Percentiles rank a stretch among this genome's conserved stretches.
Conservation (phyloP, 805 yeast genomes). For the Hanseniaspora hatyaiensis region DNA sequence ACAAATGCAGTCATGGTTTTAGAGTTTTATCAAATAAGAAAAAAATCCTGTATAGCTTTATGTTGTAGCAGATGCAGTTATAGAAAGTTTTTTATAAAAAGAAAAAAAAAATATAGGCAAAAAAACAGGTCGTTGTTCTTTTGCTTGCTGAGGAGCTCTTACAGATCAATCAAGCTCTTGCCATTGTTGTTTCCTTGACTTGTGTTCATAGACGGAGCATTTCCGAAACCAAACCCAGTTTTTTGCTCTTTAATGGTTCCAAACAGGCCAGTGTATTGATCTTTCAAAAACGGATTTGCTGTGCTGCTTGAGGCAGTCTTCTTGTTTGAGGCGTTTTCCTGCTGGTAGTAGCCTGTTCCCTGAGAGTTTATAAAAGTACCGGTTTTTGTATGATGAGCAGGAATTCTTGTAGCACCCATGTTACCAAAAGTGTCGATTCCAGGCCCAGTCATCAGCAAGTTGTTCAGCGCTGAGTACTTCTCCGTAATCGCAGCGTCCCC, state of each 20-base stretch:
- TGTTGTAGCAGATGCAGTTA: too few species aligned
- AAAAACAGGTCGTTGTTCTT: too few species aligned
- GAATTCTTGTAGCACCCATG: conserved; percentile 47
- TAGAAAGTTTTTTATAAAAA: neutral
- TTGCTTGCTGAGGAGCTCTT: neutral
- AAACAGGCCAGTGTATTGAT: conserved; percentile 65
- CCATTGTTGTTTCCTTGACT: conserved; percentile 22
- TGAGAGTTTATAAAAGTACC: conserved; percentile 73
- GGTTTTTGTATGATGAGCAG: conserved; percentile 83
- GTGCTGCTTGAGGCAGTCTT: conserved; percentile 16
- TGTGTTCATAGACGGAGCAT: conserved; percentile 33
- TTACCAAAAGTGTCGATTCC: conserved; percentile 76
- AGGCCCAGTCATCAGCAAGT: conserved; percentile 70
- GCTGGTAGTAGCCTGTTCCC: conserved; percentile 66
- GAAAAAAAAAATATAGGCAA: neutral
- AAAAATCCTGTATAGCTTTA: too few species aligned
- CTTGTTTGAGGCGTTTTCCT: conserved; percentile 7
- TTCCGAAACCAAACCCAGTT: conserved; percentile 93
- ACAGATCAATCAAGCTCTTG: conserved; percentile 25
- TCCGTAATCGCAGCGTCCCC: conserved; percentile 47
- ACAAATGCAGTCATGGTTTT: too few species aligned
- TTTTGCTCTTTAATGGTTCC: conserved; percentile 65
- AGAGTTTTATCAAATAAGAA: too few species aligned
- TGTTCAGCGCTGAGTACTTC: conserved; percentile 60
- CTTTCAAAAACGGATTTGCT: conserved; percentile 37